Percentiles rank a stretch among this genome's conserved stretches.
Conservation (phyloP, 192 early-diverging fungal species). For the Coemansia javaensis region DNA sequence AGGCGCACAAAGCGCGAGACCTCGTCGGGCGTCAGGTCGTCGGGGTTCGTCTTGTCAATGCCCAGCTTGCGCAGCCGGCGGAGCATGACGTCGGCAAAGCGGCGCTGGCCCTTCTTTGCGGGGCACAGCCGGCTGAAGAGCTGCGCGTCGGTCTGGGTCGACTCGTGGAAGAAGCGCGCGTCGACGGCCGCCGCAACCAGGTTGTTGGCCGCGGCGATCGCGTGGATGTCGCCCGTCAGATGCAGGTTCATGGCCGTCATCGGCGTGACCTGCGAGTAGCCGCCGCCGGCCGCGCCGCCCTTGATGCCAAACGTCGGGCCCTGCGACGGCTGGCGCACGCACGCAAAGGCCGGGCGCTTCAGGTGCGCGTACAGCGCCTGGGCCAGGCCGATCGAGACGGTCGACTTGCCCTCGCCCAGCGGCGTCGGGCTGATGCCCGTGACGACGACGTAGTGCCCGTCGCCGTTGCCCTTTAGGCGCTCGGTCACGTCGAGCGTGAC, state of each 20-base stretch:
- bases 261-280: constrained; percentile 98
- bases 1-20: constrained; percentile 75
- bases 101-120: constrained; percentile 75
- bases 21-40: constrained; percentile 75
- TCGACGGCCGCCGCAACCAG: constrained; percentile 96
- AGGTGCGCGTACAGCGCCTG: constrained; percentile 96
- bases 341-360: constrained; percentile 82
- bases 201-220: constrained; percentile 97
- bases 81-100: constrained; percentile 81
- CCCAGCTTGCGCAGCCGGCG: constrained; percentile 72
- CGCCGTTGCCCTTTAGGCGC: constrained; percentile 68
- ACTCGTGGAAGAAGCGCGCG: constrained; percentile 96
- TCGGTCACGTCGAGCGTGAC: constrained; percentile 77
- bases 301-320: constrained; percentile 99
- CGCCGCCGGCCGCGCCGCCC: constrained; percentile 95
- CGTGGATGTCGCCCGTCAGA: constrained; percentile 98
- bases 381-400: constrained; percentile 88
- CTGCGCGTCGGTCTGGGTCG: constrained; percentile 62
- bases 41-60: constrained; percentile 76
- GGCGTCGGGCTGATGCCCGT: constrained; percentile 98
- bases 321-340: constrained; percentile 98
- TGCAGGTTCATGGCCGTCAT: constrained; percentile 99
- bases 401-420: constrained; percentile 98
- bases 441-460: constrained; percentile 92
- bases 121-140: constrained; percentile 88